phyloP scores from a whole-genome alignment of 352 stramenopile genomes.

The Pythium grandisporangium region DNA sequence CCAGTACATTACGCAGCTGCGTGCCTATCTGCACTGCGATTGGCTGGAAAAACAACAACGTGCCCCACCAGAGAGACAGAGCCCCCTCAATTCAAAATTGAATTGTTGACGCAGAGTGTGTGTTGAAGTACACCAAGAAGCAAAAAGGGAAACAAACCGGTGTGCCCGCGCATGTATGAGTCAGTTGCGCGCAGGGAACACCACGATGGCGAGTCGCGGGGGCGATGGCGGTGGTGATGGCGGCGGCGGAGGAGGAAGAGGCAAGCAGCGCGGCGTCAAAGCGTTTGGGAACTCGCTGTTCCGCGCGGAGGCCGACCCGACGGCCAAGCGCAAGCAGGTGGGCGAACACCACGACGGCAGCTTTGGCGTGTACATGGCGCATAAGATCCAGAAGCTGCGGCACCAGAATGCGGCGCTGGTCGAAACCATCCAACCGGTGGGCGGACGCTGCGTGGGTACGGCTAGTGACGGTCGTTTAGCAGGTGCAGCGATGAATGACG shows the following conservation, averaged over 20 bases:
- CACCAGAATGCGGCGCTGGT: slow-evolving; percentile 46
- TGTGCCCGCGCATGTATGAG: too few species aligned
- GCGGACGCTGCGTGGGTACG: too few species aligned
- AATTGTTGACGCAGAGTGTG: too few species aligned
- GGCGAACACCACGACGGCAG: slow-evolving; percentile 83
- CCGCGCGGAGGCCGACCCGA: slow-evolving; percentile 2
- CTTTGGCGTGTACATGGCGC: slow-evolving; percentile 86
- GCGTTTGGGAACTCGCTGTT: slow-evolving; percentile 16
- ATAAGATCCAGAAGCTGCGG: slow-evolving; percentile 89
- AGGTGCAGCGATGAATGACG: not conserved
- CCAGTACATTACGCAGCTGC: too few species aligned
- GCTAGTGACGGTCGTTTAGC: too few species aligned
- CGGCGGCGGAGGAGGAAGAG: not conserved
- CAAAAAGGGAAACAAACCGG: too few species aligned
- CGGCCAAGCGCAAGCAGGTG: slow-evolving; percentile 30
- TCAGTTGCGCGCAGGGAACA: too few species aligned
- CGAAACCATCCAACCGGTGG: not conserved
- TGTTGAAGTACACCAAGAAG: too few species aligned
- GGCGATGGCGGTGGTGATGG: not conserved
- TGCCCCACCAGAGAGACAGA: too few species aligned
- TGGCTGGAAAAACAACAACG: too few species aligned
- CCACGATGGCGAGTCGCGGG: not conserved
- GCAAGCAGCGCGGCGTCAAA: slow-evolving; percentile 8
- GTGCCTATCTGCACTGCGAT: too few species aligned
- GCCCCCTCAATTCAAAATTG: too few species aligned